A percentile compares a stretch with the other conserved stretches of the same genome.
Evolutionary conservation across 805 yeast species (phyloP).

Genomic region (Candida pseudoglaebosa): DNA sequence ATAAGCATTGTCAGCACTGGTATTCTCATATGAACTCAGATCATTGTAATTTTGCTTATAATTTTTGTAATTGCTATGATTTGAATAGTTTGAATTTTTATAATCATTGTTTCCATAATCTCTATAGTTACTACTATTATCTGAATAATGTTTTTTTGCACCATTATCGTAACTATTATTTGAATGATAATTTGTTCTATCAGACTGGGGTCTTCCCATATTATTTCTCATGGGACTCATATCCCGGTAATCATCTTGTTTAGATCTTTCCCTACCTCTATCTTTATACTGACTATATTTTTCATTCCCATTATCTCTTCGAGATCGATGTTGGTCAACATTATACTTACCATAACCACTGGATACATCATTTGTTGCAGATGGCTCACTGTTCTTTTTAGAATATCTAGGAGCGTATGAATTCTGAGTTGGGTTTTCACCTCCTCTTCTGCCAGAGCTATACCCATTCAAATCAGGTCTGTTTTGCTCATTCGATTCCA

Average conservation of each 20-base stretch:
- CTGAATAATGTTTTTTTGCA: not conserved
- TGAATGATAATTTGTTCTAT: conserved; percentile 1
- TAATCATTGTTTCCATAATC: conserved; percentile 6
- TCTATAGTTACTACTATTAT: not conserved
- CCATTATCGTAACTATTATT: not conserved
- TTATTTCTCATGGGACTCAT: not conserved
- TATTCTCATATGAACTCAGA: not conserved
- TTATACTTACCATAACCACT: conserved; percentile 3
- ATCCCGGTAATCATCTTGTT: not conserved
- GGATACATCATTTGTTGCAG: not conserved
- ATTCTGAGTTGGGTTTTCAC: not conserved
- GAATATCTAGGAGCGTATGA: conserved; percentile 5
- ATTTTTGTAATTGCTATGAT: conserved; percentile 10
- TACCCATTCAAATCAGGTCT: conserved; percentile 3
- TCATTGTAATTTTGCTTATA: conserved; percentile 6
- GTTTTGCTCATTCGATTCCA: not conserved
- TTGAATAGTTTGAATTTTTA: conserved; percentile 11
- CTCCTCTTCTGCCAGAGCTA: conserved; percentile 7
- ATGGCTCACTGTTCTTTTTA: not conserved
- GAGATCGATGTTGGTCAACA: not conserved
- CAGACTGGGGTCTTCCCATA: not conserved
- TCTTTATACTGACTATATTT: conserved; percentile 3
- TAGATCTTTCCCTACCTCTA: conserved; percentile 6
- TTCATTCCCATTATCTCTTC: conserved; percentile 3
- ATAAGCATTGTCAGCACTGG: not conserved